These are phyloP conservation scores for Penicillium parvum DNA, from an alignment of 495 filamentous ascomycete genomes.

Conservation along the genomic window DNA sequence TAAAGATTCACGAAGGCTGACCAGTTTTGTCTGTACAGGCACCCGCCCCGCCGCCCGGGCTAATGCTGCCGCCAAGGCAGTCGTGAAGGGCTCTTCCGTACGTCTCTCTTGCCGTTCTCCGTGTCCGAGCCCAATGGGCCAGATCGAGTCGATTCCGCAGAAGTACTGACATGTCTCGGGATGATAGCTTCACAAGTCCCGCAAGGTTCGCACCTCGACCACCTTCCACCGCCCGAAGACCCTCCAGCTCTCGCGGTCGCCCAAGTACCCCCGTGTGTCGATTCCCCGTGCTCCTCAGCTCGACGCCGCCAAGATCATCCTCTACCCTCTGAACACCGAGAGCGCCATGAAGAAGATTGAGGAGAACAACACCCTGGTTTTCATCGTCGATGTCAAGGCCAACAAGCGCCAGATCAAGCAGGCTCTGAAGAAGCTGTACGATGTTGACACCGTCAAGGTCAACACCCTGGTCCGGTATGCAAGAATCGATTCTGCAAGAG, in stretches of 20 bases:
- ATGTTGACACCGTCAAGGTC: constrained; percentile 96
- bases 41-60: constrained; percentile 60
- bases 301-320: constrained; percentile 87
- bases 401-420: constrained; percentile 99
- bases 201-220: constrained; percentile 86
- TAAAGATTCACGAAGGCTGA: constrained; percentile 7
- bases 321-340: constrained; percentile 91
- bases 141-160: background rate
- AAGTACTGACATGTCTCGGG: constrained; percentile 3
- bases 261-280: constrained; percentile 96
- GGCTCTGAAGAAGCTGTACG: constrained; percentile 98
- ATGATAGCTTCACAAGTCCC: constrained; percentile 62
- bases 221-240: constrained; percentile 98
- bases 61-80: constrained; percentile 86
- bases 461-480: constrained; percentile 94
- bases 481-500: background rate
- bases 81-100: constrained; percentile 77
- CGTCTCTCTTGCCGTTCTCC: constrained; percentile 12
- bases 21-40: constrained; percentile 45
- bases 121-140: background rate
- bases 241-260: constrained; percentile 79
- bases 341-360: constrained; percentile 99
- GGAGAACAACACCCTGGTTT: constrained; percentile 99
- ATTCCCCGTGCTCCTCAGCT: constrained; percentile 84
- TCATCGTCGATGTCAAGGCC: constrained; percentile 96